These are phyloP conservation scores for Eucalyptus regnans DNA, from an alignment of 345 rosid genomes.

Conservation along the genomic window DNA sequence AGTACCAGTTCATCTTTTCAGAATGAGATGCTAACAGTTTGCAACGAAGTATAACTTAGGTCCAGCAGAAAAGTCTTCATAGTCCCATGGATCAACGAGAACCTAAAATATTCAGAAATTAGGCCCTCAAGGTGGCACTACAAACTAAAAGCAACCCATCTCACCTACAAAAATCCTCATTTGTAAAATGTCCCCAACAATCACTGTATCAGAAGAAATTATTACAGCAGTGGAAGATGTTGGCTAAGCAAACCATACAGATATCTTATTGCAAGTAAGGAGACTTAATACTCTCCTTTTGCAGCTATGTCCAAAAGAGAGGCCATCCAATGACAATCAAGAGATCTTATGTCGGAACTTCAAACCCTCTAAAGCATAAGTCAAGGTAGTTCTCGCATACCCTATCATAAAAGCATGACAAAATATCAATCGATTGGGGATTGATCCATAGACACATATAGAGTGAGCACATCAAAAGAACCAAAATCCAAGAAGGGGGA, in stretches of 20 bases:
- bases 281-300: background rate
- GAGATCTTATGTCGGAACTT: background rate
- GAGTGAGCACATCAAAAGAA: background rate
- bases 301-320: background rate
- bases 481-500: background rate
- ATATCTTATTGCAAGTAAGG: background rate
- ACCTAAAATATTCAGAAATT: background rate
- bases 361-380: background rate
- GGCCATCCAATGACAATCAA: background rate
- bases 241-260: background rate
- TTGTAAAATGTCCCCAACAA: background rate
- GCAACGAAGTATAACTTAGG: background rate
- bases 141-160: background rate
- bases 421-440: background rate
- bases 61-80: background rate
- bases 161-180: background rate
- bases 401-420: background rate
- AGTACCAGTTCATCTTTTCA: background rate
- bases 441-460: background rate
- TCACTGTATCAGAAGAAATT: background rate
- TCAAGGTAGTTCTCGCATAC: background rate
- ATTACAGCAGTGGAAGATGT: background rate
- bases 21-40: background rate
- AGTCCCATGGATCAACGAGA: background rate
- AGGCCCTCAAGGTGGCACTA: background rate